Evolutionary conservation across 192 early-diverging fungal species (phyloP).

Genomic region (Cladochytrium replicatum): DNA sequence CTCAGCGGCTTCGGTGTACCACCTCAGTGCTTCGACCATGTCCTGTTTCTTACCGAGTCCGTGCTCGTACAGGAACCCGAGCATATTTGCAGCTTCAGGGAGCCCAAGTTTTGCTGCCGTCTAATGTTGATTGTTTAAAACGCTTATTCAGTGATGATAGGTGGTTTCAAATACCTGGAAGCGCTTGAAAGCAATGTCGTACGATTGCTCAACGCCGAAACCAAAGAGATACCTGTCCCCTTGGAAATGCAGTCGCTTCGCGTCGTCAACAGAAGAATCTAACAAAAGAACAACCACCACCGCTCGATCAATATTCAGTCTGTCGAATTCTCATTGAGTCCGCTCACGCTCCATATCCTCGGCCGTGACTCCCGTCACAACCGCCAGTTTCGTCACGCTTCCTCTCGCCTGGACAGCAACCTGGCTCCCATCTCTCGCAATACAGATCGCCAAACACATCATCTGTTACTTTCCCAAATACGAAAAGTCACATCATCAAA

Average conservation of each 20-base stretch:
- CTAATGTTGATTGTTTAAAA: constrained; percentile 3
- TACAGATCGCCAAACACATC: constrained; percentile 25
- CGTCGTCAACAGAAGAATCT: constrained; percentile 40
- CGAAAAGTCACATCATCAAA: too few species aligned
- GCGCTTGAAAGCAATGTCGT: constrained; percentile 39
- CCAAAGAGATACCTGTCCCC: constrained; percentile 44
- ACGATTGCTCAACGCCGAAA: constrained; percentile 29
- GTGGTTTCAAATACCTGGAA: too few species aligned
- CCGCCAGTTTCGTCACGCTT: constrained; percentile 37
- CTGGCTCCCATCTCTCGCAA: constrained; percentile 20
- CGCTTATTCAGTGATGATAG: neutral
- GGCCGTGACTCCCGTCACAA: constrained; percentile 42
- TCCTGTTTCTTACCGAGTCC: constrained; percentile 38
- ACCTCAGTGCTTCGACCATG: constrained; percentile 28
- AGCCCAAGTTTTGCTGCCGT: constrained; percentile 27
- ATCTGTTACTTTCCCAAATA: too few species aligned
- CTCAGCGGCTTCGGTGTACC: too few species aligned
- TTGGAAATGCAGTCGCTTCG: constrained; percentile 30
- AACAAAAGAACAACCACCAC: neutral
- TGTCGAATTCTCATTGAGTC: neutral
- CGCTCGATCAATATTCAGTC: neutral
- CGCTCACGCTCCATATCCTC: constrained; percentile 25
- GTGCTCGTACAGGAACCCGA: constrained; percentile 42
- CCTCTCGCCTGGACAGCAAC: constrained; percentile 12
- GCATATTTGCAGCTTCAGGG: constrained; percentile 36